A percentile compares a stretch with the other conserved stretches of the same genome.
phyloP scores from a whole-genome alignment of 352 stramenopile species.

The Globisporangium ultimum region DNA sequence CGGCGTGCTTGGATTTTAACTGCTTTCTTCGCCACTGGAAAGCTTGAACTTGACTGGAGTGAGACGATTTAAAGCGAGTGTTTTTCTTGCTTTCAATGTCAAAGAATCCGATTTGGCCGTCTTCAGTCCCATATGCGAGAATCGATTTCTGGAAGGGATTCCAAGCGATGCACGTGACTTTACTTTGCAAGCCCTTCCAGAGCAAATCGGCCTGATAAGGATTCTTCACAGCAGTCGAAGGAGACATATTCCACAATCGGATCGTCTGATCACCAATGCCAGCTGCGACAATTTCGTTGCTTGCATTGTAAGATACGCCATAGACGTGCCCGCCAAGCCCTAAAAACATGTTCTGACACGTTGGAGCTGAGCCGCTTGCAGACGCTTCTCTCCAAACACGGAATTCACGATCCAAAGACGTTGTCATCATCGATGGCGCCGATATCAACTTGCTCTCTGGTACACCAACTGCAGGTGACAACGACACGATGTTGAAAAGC shows the following conservation, averaged over 20 bases:
- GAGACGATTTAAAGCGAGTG: slow-evolving; percentile 40
- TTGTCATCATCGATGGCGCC: slow-evolving; percentile 36
- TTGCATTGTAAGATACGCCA: slow-evolving; percentile 34
- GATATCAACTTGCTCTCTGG: background rate
- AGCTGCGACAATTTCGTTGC: slow-evolving; percentile 30
- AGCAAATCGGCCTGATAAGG: slow-evolving; percentile 44
- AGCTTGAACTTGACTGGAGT: slow-evolving; percentile 33
- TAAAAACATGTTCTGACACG: slow-evolving; percentile 36
- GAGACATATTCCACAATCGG: slow-evolving; percentile 48
- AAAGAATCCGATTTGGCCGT: slow-evolving; percentile 59
- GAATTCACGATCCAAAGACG: slow-evolving; percentile 67
- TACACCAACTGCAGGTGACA: background rate
- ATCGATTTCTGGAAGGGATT: slow-evolving; percentile 47
- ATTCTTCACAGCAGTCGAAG: slow-evolving; percentile 12
- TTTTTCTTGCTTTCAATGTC: slow-evolving; percentile 52
- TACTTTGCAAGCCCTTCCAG: slow-evolving; percentile 80
- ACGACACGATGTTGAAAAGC: slow-evolving; percentile 59
- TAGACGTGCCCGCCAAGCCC: slow-evolving; percentile 68
- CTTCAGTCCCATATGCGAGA: slow-evolving; percentile 71
- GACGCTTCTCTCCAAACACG: slow-evolving; percentile 47
- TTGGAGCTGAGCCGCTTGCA: slow-evolving; percentile 16
- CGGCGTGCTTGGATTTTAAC: background rate
- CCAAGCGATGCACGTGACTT: slow-evolving; percentile 66
- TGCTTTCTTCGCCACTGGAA: slow-evolving; percentile 39
- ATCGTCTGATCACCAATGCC: slow-evolving; percentile 77